Base-by-base conservation (phyloP, 768 basidiomycete genomes). In the Mrakia hoshinonis region DNA sequence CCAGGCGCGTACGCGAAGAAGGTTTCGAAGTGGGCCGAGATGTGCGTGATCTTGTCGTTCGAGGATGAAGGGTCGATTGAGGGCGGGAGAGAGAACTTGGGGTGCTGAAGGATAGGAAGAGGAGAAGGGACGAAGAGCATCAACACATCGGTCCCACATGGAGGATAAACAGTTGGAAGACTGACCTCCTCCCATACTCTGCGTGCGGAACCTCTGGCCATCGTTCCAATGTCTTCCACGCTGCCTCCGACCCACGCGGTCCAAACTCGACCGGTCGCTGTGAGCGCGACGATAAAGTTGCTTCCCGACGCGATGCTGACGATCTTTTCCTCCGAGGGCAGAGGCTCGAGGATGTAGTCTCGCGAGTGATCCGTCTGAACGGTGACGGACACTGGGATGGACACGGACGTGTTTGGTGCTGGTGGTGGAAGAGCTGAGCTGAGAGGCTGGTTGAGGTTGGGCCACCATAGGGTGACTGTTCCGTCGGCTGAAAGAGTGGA, bases 271-370 rank as follows among this genome's bases (percentile, higher is more conserved):
- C 90, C 90, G 46, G 84, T 80, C 76, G 89, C 86, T 18, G 92
- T 93, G 75, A 98, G 80, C 15, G 88, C 93, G 70, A 95, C 80
- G 34, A 96, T 77, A 74, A 86, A 84, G 61, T 83, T 82, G 67
- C 90, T 86, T 73, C 92, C 84, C 4, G 86, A 89, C 11, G 91
- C 93, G 54, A 98, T 87, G 79, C 91, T 87, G 43, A 91, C 83
- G 47, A 96, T 82, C 77, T 82, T 83, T 62, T 74, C 51, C 0
- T 26, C 34, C 0, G 47, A 22, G 0, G 49, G 63, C 22, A 71
- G 49, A 11, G 54, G 36, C 22, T 64, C 63, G 7, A 71, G 54
- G 1, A 34, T 15, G 43, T 47, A 61, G 4, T 39, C 1, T 6
- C 1, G 7, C 22, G 46, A 6, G 38, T 55, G 26, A 24, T 68